Conservation (phyloP, 352 stramenopile genomes). For the Phytophthora sansomeana region DNA sequence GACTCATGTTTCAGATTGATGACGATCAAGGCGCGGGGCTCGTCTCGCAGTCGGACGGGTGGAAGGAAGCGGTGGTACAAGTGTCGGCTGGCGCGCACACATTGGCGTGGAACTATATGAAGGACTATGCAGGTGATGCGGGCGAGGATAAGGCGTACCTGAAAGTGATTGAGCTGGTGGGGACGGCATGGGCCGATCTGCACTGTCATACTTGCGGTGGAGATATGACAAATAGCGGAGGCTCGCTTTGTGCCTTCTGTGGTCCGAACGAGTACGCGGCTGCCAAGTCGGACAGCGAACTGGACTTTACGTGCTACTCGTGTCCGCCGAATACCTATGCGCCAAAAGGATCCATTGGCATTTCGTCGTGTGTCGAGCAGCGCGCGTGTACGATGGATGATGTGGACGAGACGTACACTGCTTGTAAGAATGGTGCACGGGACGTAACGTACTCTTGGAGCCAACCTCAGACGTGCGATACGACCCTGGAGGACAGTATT, state of each 20-base stretch:
- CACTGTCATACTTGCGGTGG: conserved; percentile 78
- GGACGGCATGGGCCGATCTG: conserved; percentile 79
- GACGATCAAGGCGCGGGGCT: conserved; percentile 59
- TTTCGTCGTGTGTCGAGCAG: conserved; percentile 68
- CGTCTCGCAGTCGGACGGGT: conserved; percentile 74
- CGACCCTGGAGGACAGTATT: conserved; percentile 51
- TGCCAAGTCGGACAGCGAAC: conserved; percentile 70
- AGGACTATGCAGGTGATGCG: conserved; percentile 76
- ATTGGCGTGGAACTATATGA: conserved; percentile 85
- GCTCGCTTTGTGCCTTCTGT: conserved; percentile 83
- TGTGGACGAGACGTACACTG: conserved; percentile 64
- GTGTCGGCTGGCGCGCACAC: conserved; percentile 70
- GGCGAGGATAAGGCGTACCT: conserved; percentile 75
- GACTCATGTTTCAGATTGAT: conserved; percentile 79
- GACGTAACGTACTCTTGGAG: conserved; percentile 76
- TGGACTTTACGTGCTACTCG: conserved; percentile 80
- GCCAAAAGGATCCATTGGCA: conserved; percentile 77
- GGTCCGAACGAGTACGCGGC: conserved; percentile 81
- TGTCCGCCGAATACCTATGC: conserved; percentile 71
- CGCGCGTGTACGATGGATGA: conserved; percentile 72
- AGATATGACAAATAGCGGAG: conserved; percentile 79
- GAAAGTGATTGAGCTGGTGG: conserved; percentile 85
- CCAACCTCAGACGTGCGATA: conserved; percentile 70
- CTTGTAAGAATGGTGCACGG: conserved; percentile 59
- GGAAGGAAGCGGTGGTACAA: conserved; percentile 66